Evolutionary conservation across 768 basidiomycete species (phyloP).

Genomic region (Hortiboletus flavorubellus): DNA sequence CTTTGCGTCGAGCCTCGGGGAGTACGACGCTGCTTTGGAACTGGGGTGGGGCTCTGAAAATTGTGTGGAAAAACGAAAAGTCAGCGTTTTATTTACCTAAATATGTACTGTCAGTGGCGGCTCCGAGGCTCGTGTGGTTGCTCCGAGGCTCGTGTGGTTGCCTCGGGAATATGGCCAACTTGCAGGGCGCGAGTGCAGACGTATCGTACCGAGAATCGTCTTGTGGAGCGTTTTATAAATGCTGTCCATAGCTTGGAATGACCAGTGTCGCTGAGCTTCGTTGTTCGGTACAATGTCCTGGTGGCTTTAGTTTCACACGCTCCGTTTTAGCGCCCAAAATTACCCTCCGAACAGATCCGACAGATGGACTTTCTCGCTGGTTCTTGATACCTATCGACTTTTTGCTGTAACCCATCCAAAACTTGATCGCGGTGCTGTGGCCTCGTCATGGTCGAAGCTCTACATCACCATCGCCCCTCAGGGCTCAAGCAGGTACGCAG

Average conservation of each 20-base stretch:
- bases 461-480: constrained; percentile 70
- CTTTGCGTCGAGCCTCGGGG: not conserved
- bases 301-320: constrained; percentile 1
- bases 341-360: not conserved
- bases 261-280: not conserved
- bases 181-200: not conserved
- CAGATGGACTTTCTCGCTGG: not conserved
- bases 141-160: constrained; percentile 9
- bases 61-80: constrained; percentile 1
- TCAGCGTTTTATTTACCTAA: constrained; percentile 15
- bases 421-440: not conserved
- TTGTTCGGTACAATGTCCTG: too few species aligned
- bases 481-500: constrained; percentile 68
- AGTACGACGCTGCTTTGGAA: not conserved
- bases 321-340: not conserved
- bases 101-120: not conserved
- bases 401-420: not conserved
- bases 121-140: not conserved
- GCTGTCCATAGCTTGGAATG: not conserved
- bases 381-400: not conserved
- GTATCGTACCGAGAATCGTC: not conserved
- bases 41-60: not conserved
- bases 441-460: constrained; percentile 36
- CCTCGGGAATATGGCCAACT: not conserved
- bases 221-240: not conserved